These are phyloP conservation scores for Blastobotrys indianensis DNA, from an alignment of 1,139 yeast species.

Conservation along the genomic window DNA sequence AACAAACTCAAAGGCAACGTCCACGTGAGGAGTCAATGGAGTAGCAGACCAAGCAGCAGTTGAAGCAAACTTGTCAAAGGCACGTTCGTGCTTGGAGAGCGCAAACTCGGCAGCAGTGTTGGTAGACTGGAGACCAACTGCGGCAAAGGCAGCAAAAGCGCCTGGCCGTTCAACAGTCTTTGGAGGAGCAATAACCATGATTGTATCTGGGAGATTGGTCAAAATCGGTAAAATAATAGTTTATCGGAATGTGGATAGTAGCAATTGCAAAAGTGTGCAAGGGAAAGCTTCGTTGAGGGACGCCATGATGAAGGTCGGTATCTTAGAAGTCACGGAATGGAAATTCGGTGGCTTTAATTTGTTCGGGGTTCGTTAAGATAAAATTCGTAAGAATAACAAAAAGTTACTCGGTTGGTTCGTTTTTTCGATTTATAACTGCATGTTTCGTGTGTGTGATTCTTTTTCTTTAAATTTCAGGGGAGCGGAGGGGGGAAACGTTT, in stretches of 20 bases:
- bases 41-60: conserved; percentile 3
- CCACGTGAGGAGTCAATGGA: conserved; percentile 10
- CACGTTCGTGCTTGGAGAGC: neutral
- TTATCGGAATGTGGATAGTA: conserved; percentile 5
- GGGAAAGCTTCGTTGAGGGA: conserved; percentile 9
- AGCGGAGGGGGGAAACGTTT: conserved; percentile 13
- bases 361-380: conserved; percentile 1
- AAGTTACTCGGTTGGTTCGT: neutral
- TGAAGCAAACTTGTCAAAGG: conserved; percentile 2
- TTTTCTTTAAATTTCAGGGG: conserved; percentile 4
- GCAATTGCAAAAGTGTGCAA: conserved; percentile 8
- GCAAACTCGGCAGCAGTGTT: neutral
- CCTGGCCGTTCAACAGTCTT: neutral
- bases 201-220: neutral
- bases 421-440: neutral
- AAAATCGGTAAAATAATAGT: conserved; percentile 1
- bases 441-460: neutral
- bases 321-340: conserved; percentile 9
- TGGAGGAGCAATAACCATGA: conserved; percentile 11
- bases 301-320: conserved; percentile 8
- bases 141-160: neutral
- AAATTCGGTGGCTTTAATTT: conserved; percentile 7
- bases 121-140: neutral
- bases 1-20: neutral
- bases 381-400: conserved; percentile 2